A percentile compares a stretch with the other conserved stretches of the same genome.
Conservation (phyloP, 2,329 filamentous ascomycete species). For the Fusarium metavorans region DNA sequence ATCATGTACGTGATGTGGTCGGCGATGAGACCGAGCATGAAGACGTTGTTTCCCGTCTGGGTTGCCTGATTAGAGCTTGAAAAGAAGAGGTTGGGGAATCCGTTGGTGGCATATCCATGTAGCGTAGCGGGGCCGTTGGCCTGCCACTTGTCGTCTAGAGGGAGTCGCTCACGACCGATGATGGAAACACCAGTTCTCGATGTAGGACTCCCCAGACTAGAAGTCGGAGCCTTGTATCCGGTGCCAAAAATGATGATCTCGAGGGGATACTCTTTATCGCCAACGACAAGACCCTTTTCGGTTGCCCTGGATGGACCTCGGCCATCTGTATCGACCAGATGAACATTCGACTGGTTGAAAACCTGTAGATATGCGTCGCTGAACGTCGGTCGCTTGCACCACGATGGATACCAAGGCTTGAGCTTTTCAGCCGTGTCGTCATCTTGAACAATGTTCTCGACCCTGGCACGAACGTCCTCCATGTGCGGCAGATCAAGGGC, state of each 20-base stretch:
- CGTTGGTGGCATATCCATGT: conserved; percentile 61
- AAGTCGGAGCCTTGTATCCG: conserved; percentile 50
- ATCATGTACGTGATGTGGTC: conserved; percentile 4
- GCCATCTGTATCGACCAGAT: conserved; percentile 65
- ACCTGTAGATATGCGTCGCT: conserved; percentile 68
- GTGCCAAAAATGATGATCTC: conserved; percentile 42
- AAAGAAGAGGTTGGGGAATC: conserved; percentile 68
- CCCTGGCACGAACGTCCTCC: background rate
- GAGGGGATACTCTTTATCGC: background rate
- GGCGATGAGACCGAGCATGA: conserved; percentile 50
- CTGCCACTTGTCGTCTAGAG: conserved; percentile 59
- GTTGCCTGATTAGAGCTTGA: conserved; percentile 55
- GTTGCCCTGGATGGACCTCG: background rate
- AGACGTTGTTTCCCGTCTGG: conserved; percentile 52
- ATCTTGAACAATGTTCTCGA: conserved; percentile 4
- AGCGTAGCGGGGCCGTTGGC: conserved; percentile 59
- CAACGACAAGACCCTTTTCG: background rate
- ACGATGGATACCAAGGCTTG: conserved; percentile 62
- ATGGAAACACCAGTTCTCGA: conserved; percentile 40
- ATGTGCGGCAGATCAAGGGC: background rate
- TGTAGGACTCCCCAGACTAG: background rate
- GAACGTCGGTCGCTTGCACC: conserved; percentile 74
- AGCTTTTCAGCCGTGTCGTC: background rate
- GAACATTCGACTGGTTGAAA: conserved; percentile 70
- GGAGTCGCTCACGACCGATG: conserved; percentile 56